Evolutionary conservation across 306 rosid genomes (phyloP), one percentile per base, ranked within the genome.

Genomic region (Casuarina glauca): DNA sequence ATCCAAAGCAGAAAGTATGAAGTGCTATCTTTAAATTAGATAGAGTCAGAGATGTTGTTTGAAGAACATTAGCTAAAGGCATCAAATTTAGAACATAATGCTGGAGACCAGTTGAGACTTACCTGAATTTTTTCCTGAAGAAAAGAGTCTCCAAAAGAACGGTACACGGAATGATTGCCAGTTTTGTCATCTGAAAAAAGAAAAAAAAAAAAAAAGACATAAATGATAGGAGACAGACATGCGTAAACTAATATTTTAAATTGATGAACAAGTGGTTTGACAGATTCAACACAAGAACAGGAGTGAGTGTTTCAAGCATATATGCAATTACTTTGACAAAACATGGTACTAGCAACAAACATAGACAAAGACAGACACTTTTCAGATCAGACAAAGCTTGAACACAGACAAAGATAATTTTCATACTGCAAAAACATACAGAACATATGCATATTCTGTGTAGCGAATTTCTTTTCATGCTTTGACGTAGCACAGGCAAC

Each of bases 151-250:
- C 91, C 76, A 88, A 78, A 35, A 88, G 62, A 76, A 88, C 69
- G 36, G 91, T 88, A 54, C 87, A 88, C 17, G 91, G 91, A 79
- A 88, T 88, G 78, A 88, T 88, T 63, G 91, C 91, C 73, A 88
- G 77, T 83, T 88, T 88, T 39, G 91, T 88, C 91, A 88, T 88
- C 91, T 88, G 16, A 74, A 10, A n/a, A 7, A 26, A n/a, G 26
- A 20, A 20, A 20, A 20, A 17, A 43, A 20, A 20, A 20, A 20
- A 17, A 43, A 74, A 15, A 60, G 76, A 52, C 49, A 42, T 3
- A 39, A 32, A 58, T 74, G 66, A 9, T 41, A n/a, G 54, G 76
- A 53, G 53, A 54, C 66, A 35, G 9, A 53, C 32, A 9, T 38
- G 9, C 32, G 49, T 39, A 42, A 42, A 20, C 17, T 16, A 42